These are phyloP conservation scores for Annulohypoxylon stygium DNA, from an alignment of 495 filamentous ascomycete genomes.

Conservation along the genomic window DNA sequence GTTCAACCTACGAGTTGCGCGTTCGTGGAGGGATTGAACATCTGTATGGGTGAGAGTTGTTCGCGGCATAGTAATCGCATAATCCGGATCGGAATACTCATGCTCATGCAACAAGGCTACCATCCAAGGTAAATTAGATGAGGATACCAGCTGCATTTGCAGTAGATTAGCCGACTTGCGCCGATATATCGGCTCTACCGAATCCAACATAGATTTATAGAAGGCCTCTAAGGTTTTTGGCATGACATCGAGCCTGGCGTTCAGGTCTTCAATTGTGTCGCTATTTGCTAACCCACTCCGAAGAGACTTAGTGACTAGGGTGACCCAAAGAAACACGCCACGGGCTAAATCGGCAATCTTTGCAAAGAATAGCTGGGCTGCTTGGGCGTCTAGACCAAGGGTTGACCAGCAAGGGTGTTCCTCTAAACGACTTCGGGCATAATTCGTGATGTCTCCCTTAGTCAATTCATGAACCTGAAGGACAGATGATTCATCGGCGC, in stretches of 20 bases:
- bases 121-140: background rate
- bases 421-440: conserved; percentile 15
- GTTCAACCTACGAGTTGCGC: background rate
- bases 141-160: background rate
- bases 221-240: background rate
- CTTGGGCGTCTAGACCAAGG: conserved; percentile 4
- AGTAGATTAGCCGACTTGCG: background rate
- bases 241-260: background rate
- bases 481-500: background rate
- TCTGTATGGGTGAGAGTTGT: background rate
- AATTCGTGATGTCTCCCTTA: conserved; percentile 10
- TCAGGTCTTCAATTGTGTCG: background rate
- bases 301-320: background rate
- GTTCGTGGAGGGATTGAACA: background rate
- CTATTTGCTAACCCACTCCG: background rate
- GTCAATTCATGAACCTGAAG: conserved; percentile 24
- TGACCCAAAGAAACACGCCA: conserved; percentile 5
- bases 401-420: conserved; percentile 21
- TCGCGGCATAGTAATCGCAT: background rate
- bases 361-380: background rate
- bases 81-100: background rate
- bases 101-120: background rate
- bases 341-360: background rate
- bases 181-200: background rate
- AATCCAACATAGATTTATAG: conserved; percentile 3